Evolutionary conservation across 129 eudicot genomes (phyloP), one percentile per base, ranked within the genome.

Genomic region (Smallanthus sonchifolius): DNA sequence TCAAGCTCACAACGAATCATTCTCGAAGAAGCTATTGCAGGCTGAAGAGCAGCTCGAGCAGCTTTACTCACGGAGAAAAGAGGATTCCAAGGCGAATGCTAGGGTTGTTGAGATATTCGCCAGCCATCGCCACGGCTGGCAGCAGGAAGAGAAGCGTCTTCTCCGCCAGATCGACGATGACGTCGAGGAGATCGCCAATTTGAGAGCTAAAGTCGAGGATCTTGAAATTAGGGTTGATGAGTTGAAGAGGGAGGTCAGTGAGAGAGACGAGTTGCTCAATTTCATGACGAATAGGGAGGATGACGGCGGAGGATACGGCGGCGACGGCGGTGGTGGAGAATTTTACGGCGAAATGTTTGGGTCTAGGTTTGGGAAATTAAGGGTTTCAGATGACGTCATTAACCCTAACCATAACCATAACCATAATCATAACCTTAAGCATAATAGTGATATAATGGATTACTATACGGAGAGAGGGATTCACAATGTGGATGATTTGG

Each of bases 21-120:
- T 94, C 13, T 36, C 83, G n/a, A 64, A 74, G 16, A 85, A 86
- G 86, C 90, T 91, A 0, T 62, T 65, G 10, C 86, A 69, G 64
- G 91, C 97, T 2, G 89, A 90, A 66, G 86, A 83, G 39, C 88
- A 94, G 88, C 86, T 94, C 2, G 82, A 80, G 10, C 86, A 85
- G 85, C 82, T 94, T 1, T 82, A 75, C 17, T 86, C 91, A 0
- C 42, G 99, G 1, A 83, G 99, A 64, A 89, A 88, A 78, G 99
- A 94, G 80, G 99, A 94, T 73, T 87, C 96, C 0, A 94, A 94
- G 75, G 99, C 99, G 0, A 94, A 94, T 67, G 99, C 99, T 3
- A 85, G 97, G 14, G 99, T 94, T 3, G 99, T 94, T 37, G 99
- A 94, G 85, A 94, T 94, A 78, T 94, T 90, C 62, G 99, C 99